A percentile compares a stretch with the other conserved stretches of the same genome.
Evolutionary conservation across 73 alveolate species (phyloP).

Genomic region (Blepharisma japonicum): DNA sequence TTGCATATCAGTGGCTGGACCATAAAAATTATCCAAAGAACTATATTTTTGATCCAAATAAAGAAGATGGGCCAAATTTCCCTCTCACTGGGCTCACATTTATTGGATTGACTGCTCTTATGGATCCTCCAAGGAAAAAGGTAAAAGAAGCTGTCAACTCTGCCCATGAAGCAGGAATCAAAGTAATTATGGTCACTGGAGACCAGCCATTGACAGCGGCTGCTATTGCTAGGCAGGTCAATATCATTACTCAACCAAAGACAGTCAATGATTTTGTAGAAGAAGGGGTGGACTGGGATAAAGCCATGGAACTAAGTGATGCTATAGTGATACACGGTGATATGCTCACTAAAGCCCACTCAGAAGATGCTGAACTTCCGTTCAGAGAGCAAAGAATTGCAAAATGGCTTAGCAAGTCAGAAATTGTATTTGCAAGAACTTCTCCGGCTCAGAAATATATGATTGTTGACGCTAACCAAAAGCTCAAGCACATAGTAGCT

Average conservation of each 20-base stretch:
- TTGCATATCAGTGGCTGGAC: conserved; percentile 50
- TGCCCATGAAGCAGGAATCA: conserved; percentile 81
- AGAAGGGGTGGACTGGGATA: conserved; percentile 76
- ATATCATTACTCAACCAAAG: conserved; percentile 55
- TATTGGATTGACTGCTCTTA: conserved; percentile 86
- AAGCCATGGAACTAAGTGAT: conserved; percentile 54
- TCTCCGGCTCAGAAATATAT: conserved; percentile 92
- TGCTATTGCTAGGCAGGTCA: conserved; percentile 85
- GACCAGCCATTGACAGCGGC: conserved; percentile 95
- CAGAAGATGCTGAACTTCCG: conserved; percentile 55
- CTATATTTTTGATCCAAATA: conserved; percentile 36
- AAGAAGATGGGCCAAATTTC: conserved; percentile 57
- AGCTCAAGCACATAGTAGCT: conserved; percentile 92
- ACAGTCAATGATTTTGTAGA: conserved; percentile 94
- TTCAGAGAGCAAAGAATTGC: conserved; percentile 71
- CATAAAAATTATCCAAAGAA: conserved; percentile 45
- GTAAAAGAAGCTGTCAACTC: conserved; percentile 79
- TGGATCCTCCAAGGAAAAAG: conserved; percentile 95
- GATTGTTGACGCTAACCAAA: conserved; percentile 92
- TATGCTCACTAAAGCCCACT: conserved; percentile 48
- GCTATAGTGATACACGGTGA: conserved; percentile 85
- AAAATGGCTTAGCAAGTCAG: conserved; percentile 68
- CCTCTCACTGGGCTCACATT: conserved; percentile 66
- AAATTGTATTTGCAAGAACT: conserved; percentile 95
- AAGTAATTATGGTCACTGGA: conserved; percentile 94